Conservation (phyloP, 345 rosid species). For the Corchorus olitorius region DNA sequence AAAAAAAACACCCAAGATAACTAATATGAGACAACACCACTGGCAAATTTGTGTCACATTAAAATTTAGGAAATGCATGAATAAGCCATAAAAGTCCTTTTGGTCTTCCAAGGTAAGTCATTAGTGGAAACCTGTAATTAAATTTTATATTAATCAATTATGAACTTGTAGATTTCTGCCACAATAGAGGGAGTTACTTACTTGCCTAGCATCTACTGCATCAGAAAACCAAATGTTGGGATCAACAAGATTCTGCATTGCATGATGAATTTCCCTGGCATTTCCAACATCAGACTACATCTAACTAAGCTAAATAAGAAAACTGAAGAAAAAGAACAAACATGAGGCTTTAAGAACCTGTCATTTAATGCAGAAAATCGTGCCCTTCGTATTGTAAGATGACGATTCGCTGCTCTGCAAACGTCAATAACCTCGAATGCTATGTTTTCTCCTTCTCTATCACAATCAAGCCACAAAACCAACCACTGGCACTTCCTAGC, state of each 20-base stretch:
- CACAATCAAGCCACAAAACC: conserved; percentile 96
- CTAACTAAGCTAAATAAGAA: conserved; percentile 13
- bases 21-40: background rate
- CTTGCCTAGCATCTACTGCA: conserved; percentile 99
- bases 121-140: conserved; percentile 12
- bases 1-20: background rate
- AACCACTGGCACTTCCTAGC: conserved; percentile 94
- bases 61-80: conserved; percentile 17
- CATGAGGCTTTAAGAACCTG: conserved; percentile 48
- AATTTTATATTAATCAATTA: conserved; percentile 1
- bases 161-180: conserved; percentile 4
- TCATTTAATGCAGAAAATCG: conserved; percentile 91
- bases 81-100: background rate
- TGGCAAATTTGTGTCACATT: background rate
- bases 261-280: conserved; percentile 85
- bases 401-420: conserved; percentile 56
- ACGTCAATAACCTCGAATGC: conserved; percentile 89
- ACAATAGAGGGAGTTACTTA: conserved; percentile 37
- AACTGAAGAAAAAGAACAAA: conserved; percentile 14
- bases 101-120: background rate
- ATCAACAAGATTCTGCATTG: conserved; percentile 84
- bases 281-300: conserved; percentile 26
- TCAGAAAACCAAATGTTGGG: conserved; percentile 86
- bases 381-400: conserved; percentile 75
- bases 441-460: conserved; percentile 97